These are phyloP conservation scores for Talaromyces thailandensis DNA, from an alignment of 495 filamentous ascomycete species.

Conservation along the genomic window DNA sequence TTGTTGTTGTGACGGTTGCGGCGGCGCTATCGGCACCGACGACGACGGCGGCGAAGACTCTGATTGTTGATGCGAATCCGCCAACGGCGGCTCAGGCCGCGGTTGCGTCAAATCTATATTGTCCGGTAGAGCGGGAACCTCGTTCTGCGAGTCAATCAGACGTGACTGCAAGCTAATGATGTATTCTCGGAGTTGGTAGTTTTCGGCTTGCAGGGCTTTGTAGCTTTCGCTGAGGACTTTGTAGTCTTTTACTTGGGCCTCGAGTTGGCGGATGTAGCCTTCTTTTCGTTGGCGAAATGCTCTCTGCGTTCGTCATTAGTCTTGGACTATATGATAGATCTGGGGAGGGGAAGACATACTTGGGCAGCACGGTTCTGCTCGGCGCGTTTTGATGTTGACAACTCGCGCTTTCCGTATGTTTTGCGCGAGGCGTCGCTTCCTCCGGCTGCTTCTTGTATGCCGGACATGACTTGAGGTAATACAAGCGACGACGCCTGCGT, in stretches of 20 bases:
- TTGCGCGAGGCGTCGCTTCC: constrained; percentile 33
- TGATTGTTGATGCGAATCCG: background rate
- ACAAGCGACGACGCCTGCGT: constrained; percentile 6
- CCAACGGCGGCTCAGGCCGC: constrained; percentile 16
- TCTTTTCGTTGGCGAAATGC: constrained; percentile 98
- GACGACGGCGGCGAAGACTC: constrained; percentile 7
- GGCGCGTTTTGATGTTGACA: constrained; percentile 90
- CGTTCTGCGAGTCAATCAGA: constrained; percentile 74
- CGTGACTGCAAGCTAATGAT: constrained; percentile 81
- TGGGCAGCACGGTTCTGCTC: constrained; percentile 96
- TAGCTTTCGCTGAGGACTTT: constrained; percentile 58
- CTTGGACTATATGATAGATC: background rate
- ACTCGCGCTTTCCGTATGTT: constrained; percentile 67
- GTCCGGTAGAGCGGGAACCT: constrained; percentile 72
- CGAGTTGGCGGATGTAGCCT: constrained; percentile 92
- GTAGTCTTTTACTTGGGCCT: constrained; percentile 77
- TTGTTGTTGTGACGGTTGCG: background rate
- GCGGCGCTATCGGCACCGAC: background rate
- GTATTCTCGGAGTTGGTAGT: constrained; percentile 85
- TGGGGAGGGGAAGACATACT: constrained; percentile 41
- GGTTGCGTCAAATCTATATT: constrained; percentile 46
- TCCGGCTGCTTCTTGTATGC: constrained; percentile 24
- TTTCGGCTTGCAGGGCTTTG: constrained; percentile 72
- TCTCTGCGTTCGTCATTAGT: constrained; percentile 47
- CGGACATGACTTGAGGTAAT: constrained; percentile 20